Percentiles rank a stretch among this genome's conserved stretches.
Evolutionary conservation across 2,329 filamentous ascomycete species (phyloP).

Genomic region (Hypoxylon sp.): DNA sequence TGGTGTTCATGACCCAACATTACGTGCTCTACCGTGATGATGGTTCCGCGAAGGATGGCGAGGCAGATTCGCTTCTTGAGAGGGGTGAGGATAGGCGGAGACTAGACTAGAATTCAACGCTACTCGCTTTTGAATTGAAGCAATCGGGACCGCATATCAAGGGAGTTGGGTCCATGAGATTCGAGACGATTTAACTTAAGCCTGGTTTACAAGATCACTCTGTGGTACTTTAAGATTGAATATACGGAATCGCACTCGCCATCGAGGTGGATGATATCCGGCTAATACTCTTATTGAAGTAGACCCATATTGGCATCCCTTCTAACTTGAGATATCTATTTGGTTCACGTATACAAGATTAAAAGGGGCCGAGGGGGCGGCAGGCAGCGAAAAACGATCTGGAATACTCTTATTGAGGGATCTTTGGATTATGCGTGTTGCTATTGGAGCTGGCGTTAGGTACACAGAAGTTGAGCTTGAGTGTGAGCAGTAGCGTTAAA

Average conservation of each 20-base stretch:
- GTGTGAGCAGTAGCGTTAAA: not conserved
- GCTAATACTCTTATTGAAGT: not conserved
- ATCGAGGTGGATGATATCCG: not conserved
- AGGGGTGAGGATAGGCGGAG: conserved; percentile 53
- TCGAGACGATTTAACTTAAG: not conserved
- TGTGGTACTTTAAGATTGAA: not conserved
- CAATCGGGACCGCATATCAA: not conserved
- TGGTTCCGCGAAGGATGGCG: conserved; percentile 50
- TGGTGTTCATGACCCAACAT: conserved; percentile 90
- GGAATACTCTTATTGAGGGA: not conserved
- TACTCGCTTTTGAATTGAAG: not conserved
- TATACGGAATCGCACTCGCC: not conserved
- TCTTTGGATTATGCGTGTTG: not conserved
- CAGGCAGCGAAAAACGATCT: not conserved
- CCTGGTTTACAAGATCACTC: not conserved
- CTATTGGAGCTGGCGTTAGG: not conserved
- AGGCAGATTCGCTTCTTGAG: conserved; percentile 58
- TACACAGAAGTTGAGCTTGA: not conserved
- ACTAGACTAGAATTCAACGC: conserved; percentile 49
- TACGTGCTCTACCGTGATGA: conserved; percentile 78
- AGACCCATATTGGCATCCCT: not conserved
- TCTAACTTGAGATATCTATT: not conserved
- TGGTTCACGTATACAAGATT: not conserved
- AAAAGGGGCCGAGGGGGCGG: not conserved
- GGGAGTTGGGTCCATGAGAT: not conserved